Evolutionary conservation across 768 basidiomycete genomes (phyloP), one percentile per base, ranked within the genome.

Genomic region (Terana coerulea): DNA sequence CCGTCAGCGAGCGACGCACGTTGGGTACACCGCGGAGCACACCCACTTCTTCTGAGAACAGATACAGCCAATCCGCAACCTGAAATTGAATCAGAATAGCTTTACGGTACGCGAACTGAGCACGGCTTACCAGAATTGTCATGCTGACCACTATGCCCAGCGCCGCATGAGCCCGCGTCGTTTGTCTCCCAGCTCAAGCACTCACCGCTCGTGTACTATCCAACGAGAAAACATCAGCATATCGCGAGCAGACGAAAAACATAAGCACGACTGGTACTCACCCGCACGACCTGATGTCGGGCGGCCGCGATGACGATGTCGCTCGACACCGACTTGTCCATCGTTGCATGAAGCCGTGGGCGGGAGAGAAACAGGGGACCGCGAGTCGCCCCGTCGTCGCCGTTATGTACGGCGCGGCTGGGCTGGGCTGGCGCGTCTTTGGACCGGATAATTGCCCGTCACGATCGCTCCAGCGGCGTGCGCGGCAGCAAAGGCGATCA

Each of bases 281-380:
- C 43, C 43, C 43, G 3, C 26, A 45, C 43, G 28, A 45, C 26
- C 26, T 45, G 43, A 29, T 45, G 43, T 17, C 43, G 26, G 24
- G 43, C 43, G 10, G 43, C 31, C 43, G 43, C 43, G 28, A 19
- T 30, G 43, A 45, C 15, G 3, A 30, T 28, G n/a, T 45, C 43
- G 43, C 43, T 30, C 43, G 43, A 45, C 43, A 45, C 24, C 15
- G 25, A 9, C 43, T 45, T 45, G 43, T 45, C 43, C 43, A 45
- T 45, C 15, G 35, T 19, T 14, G 7, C 15, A n/a, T n/a, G n/a
- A n/a, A n/a, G n/a, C 15, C 35, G 35, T 6, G 15, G 35, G 35
- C 15, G 35, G 35, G 9, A 9, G 35, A 19, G 35, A 6, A 37
- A 37, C n/a, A n/a, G n/a, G n/a, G n/a, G n/a, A n/a, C n/a, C 6